Conservation (phyloP, 2,329 filamentous ascomycete species). For the Fonsecaea nubica region DNA sequence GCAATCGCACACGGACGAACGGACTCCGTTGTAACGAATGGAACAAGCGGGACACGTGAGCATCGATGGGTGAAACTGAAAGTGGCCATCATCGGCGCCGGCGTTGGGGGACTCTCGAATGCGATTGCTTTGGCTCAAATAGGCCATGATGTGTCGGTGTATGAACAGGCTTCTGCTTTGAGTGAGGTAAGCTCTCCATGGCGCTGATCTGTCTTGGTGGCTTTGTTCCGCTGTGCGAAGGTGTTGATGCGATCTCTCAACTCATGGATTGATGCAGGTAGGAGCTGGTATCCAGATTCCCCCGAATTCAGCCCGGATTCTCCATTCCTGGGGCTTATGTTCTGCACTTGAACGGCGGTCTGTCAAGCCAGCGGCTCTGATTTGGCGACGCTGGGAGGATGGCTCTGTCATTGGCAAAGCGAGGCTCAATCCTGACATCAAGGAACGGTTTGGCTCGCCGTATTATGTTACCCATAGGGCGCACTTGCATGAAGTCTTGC, state of each 20-base stretch:
- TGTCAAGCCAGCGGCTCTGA: slow-evolving; percentile 1
- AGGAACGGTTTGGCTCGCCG: slow-evolving; percentile 14
- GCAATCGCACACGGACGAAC: background rate
- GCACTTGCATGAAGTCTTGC: slow-evolving; percentile 21
- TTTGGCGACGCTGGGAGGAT: slow-evolving; percentile 18
- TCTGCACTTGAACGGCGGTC: background rate
- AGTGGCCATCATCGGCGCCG: slow-evolving; percentile 6
- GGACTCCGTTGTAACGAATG: background rate
- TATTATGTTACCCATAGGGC: slow-evolving; percentile 24
- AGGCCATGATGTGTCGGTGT: slow-evolving; percentile 5
- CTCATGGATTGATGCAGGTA: slow-evolving; percentile 26
- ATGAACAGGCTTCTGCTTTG: slow-evolving; percentile 10
- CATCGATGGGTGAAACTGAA: background rate
- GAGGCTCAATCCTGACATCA: slow-evolving; percentile 4
- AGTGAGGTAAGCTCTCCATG: slow-evolving; percentile 1
- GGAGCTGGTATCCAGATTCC: slow-evolving; percentile 42
- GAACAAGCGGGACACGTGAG: background rate
- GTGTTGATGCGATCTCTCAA: background rate
- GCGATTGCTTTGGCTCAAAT: slow-evolving; percentile 3
- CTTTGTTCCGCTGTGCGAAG: background rate
- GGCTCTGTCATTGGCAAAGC: slow-evolving; percentile 14
- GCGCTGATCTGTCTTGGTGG: background rate
- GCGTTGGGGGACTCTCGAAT: slow-evolving; percentile 6
- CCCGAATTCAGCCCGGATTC: slow-evolving; percentile 41
- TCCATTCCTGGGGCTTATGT: slow-evolving; percentile 39